phyloP scores from a whole-genome alignment of 306 rosid species.

The Castanea mollissima region DNA sequence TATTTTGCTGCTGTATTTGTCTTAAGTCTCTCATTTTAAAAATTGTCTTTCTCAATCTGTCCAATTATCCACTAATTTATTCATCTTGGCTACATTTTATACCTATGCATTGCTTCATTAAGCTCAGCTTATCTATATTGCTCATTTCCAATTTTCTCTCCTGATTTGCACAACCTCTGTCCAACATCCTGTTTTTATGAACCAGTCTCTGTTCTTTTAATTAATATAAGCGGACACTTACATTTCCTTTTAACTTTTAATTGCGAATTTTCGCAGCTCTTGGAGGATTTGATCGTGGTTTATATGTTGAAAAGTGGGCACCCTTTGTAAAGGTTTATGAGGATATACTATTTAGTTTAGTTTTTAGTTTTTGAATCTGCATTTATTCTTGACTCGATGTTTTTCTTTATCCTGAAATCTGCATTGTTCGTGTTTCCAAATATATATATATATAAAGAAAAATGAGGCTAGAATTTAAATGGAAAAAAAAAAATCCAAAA shows the following conservation, averaged over 20 bases:
- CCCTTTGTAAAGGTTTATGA: slow-evolving; percentile 47
- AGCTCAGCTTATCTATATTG: background rate
- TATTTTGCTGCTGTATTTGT: too few species aligned
- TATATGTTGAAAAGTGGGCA: slow-evolving; percentile 96
- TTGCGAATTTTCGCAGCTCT: slow-evolving; percentile 54
- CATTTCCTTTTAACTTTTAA: background rate
- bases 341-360: background rate
- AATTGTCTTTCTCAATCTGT: too few species aligned
- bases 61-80: background rate
- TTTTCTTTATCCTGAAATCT: background rate
- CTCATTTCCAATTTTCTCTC: background rate
- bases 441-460: too few species aligned
- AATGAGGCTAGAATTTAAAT: too few species aligned
- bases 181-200: background rate
- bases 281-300: slow-evolving; percentile 72
- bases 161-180: background rate
- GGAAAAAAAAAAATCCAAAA: too few species aligned
- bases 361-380: background rate
- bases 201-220: background rate
- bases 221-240: slow-evolving; percentile 6
- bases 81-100: background rate
- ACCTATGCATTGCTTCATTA: background rate
- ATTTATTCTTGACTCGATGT: background rate
- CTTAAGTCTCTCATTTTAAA: too few species aligned
- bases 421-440: too few species aligned